Conservation (phyloP, 306 rosid genomes). For the Urtica urens region DNA sequence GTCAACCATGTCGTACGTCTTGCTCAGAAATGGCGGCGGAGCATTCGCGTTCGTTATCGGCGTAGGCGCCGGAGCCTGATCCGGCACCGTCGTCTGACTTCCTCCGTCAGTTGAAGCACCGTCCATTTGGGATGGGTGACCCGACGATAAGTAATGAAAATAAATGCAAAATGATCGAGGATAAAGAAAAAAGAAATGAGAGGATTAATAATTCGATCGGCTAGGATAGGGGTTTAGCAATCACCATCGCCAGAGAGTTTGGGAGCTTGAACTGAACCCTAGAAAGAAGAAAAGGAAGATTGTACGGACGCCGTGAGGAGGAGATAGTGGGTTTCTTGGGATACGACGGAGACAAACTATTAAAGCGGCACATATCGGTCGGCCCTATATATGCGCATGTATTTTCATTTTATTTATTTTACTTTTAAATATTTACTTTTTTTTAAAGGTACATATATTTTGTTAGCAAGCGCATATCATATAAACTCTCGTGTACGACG, state of each 20-base stretch:
- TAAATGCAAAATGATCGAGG: neutral
- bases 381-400: too few species aligned
- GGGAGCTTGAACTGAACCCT: too few species aligned
- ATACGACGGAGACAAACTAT: neutral
- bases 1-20: constrained; percentile 95
- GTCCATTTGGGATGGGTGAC: constrained; percentile 25
- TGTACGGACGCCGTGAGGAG: neutral
- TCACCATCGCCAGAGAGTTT: constrained; percentile 16
- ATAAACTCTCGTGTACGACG: too few species aligned
- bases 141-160: neutral
- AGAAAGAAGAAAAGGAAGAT: neutral
- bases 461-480: too few species aligned
- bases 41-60: constrained; percentile 52
- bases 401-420: too few species aligned
- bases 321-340: neutral
- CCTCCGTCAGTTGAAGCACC: constrained; percentile 11
- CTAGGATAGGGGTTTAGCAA: constrained; percentile 9
- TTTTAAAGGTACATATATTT: too few species aligned
- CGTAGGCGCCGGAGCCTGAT: constrained; percentile 35
- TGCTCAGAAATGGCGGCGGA: constrained; percentile 89
- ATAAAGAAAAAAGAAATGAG: neutral
- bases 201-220: neutral
- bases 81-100: neutral
- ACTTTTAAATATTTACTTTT: too few species aligned
- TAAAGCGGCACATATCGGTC: neutral